A percentile compares a stretch with the other conserved stretches of the same genome.
phyloP scores from a whole-genome alignment of 2,329 filamentous ascomycete genomes.

The Aspergillus latus region DNA sequence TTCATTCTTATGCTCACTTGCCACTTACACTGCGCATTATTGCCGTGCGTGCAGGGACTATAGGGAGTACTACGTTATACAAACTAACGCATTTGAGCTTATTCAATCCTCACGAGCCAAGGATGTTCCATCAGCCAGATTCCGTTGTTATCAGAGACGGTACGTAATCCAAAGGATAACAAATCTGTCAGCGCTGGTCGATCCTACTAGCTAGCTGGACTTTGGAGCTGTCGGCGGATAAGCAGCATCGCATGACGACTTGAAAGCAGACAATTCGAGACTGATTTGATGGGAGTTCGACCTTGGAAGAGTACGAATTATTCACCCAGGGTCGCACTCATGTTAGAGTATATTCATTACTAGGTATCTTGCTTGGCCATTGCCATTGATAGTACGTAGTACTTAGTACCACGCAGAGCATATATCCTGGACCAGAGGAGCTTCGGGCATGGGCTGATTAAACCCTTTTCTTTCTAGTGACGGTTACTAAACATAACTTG shows the following conservation, averaged over 20 bases:
- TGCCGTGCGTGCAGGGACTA: background rate
- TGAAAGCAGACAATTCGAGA: background rate
- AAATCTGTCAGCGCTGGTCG: background rate
- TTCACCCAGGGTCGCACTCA: background rate
- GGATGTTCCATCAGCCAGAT: constrained; percentile 3
- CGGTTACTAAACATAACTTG: too few species aligned
- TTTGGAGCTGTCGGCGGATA: background rate
- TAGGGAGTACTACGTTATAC: background rate
- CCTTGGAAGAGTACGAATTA: background rate
- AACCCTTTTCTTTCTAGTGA: too few species aligned
- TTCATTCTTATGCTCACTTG: background rate
- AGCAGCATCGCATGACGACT: constrained; percentile 2
- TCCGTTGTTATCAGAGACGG: constrained; percentile 7
- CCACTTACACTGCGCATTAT: background rate
- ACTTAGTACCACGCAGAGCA: background rate
- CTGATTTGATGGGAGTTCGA: background rate
- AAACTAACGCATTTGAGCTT: background rate
- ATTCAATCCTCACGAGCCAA: constrained; percentile 13
- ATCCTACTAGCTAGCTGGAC: background rate
- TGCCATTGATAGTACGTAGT: background rate
- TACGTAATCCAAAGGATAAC: constrained; percentile 5
- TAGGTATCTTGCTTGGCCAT: background rate
- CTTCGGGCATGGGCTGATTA: too few species aligned
- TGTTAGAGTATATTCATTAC: background rate
- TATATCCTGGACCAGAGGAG: too few species aligned